Conservation (phyloP, 805 yeast species). For the Cyberlindnera suaveolens region DNA sequence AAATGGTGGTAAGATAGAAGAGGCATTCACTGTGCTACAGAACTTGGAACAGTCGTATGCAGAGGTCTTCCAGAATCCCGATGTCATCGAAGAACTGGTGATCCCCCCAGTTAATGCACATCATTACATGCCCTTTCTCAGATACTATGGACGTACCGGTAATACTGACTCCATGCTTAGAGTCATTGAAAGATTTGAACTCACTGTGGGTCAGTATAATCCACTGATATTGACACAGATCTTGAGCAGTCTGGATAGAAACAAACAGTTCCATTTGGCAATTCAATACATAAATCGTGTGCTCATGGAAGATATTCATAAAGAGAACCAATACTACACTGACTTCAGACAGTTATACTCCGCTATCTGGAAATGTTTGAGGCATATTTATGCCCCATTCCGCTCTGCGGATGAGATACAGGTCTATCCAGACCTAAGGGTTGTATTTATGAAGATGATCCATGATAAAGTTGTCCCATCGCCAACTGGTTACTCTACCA, state of each 20-base stretch:
- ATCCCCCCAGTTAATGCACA: constrained; percentile 36
- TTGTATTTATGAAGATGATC: constrained; percentile 22
- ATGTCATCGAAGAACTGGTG: constrained; percentile 3
- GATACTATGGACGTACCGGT: constrained; percentile 26
- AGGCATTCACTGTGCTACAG: constrained; percentile 29
- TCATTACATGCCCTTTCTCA: constrained; percentile 35
- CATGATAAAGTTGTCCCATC: constrained; percentile 18
- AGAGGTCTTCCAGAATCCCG: constrained; percentile 12
- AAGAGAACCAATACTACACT: constrained; percentile 3
- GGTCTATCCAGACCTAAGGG: constrained; percentile 16
- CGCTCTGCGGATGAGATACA: neutral
- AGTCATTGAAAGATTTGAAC: constrained; percentile 27
- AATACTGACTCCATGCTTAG: constrained; percentile 24
- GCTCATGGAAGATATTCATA: constrained; percentile 16
- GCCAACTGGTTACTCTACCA: constrained; percentile 14
- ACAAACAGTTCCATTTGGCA: constrained; percentile 26
- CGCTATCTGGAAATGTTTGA: constrained; percentile 27
- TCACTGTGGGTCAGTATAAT: constrained; percentile 25
- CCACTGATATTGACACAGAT: constrained; percentile 34
- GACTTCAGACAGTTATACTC: constrained; percentile 22
- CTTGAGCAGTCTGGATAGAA: constrained; percentile 26
- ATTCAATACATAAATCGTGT: constrained; percentile 29
- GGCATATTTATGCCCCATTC: constrained; percentile 6
- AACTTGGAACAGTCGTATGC: constrained; percentile 25
- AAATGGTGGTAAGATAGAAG: constrained; percentile 15